Evolutionary conservation across 371 early-diverging fungal species (phyloP).

Genomic region (Enteropsectra breve): DNA sequence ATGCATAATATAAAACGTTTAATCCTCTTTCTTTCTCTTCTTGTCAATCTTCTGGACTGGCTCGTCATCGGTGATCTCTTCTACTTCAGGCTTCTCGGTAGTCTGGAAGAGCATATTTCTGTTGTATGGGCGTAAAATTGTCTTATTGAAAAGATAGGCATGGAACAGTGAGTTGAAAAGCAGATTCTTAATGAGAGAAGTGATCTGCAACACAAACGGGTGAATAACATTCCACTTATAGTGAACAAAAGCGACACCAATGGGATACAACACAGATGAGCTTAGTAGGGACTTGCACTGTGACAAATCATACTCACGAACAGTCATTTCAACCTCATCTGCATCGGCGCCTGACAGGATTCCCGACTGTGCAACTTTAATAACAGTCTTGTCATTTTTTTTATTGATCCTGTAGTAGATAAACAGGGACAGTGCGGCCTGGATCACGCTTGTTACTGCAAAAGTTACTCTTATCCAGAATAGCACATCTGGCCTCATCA

Average conservation of each 20-base stretch:
- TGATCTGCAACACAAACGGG: conserved; percentile 49
- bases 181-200: conserved; percentile 51
- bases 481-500: conserved; percentile 19
- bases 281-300: conserved; percentile 43
- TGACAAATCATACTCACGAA: conserved; percentile 51
- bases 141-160: conserved; percentile 50
- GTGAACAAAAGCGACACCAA: too few species aligned
- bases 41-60: conserved; percentile 10
- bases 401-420: conserved; percentile 45
- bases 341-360: conserved; percentile 31
- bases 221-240: conserved; percentile 47
- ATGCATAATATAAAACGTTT: too few species aligned
- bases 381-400: conserved; percentile 48
- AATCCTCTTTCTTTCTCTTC: conserved; percentile 42
- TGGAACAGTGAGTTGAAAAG: conserved; percentile 55
- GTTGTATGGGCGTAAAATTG: conserved; percentile 58
- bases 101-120: conserved; percentile 50
- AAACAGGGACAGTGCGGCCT: conserved; percentile 36
- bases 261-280: conserved; percentile 28
- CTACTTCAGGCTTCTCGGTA: too few species aligned
- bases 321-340: conserved; percentile 57
- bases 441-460: conserved; percentile 41
- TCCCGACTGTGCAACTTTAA: conserved; percentile 39
- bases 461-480: conserved; percentile 33
- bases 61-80: neutral